Evolutionary conservation across 495 filamentous ascomycete genomes (phyloP), one percentile per base, ranked within the genome.

Genomic region (Penicillium dipodomyicola): DNA sequence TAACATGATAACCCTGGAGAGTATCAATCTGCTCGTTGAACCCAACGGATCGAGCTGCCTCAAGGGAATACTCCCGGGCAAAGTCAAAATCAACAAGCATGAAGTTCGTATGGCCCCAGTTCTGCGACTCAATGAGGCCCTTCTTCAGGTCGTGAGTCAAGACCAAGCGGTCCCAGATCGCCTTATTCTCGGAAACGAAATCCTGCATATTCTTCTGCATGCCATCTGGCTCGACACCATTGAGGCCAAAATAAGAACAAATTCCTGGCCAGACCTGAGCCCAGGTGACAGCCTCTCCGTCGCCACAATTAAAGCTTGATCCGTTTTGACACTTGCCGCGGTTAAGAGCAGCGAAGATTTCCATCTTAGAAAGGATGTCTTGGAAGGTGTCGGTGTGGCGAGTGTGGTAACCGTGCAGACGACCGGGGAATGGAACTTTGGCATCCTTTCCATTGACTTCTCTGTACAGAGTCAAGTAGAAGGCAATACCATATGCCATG

Each of bases 201-300:
- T 57, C 41, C 35, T 33, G 20, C 30, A 33, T 33, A 4, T 4
- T 33, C 10, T 33, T 10, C 30, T 33, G 30, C 10, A 12, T 33
- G 3, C 11, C 30, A 12, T 33, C 11, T 5, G 60, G 62, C 6
- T 35, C 52, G 3, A 64, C 60, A 30, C 74, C 77, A 27, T 56
- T 37, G 2, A 80, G 61, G 1, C 72, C 70, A 60, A 80, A 78
- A 46, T 71, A 72, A 2, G 47, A 47, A 35, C 67, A 73, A 14
- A 78, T 52, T 0, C 60, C 54, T 0, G 69, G 66, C 76, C 76
- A 77, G 6, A 65, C 60, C 10, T 64, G 43, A 39, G 29, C 56
- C 76, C 76, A 78, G 17, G 44, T 67, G 0, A 59, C 63, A 1
- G 54, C 40, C 9, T 67, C 62, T 2, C 62, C 67, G 48, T 76